These are phyloP conservation scores for Thielaviopsis populi DNA, from an alignment of 2,329 filamentous ascomycete genomes.

Conservation along the genomic window DNA sequence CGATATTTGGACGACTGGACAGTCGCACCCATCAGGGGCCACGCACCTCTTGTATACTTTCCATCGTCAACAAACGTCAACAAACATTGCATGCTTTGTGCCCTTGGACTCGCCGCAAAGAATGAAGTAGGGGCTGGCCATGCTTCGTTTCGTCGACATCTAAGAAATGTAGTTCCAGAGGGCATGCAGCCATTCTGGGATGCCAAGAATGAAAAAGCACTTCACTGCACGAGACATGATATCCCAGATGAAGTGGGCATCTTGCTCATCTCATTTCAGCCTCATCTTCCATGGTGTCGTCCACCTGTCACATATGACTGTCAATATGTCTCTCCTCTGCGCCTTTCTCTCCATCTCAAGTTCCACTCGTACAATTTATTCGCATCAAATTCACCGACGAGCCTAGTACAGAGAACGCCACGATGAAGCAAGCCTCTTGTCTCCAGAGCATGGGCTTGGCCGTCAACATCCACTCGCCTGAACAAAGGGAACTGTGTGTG, in stretches of 20 bases:
- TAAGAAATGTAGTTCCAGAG: neutral
- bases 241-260: neutral
- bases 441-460: neutral
- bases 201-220: neutral
- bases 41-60: neutral
- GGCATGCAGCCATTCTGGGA: neutral
- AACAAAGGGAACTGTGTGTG: too few species aligned
- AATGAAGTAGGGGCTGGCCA: neutral
- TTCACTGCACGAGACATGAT: too few species aligned
- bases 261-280: neutral
- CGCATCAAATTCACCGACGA: neutral
- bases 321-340: neutral
- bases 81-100: neutral
- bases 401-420: neutral
- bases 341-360: neutral
- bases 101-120: neutral
- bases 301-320: neutral
- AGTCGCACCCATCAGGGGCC: neutral
- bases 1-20: neutral
- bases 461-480: neutral
- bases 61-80: neutral
- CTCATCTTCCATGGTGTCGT: neutral
- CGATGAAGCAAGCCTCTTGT: neutral
- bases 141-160: neutral
- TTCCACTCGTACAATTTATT: neutral